Percentiles rank a stretch among this genome's conserved stretches.
Evolutionary conservation across 1,284 basidiomycete species (phyloP).

Genomic region (Mixia osmundae): DNA sequence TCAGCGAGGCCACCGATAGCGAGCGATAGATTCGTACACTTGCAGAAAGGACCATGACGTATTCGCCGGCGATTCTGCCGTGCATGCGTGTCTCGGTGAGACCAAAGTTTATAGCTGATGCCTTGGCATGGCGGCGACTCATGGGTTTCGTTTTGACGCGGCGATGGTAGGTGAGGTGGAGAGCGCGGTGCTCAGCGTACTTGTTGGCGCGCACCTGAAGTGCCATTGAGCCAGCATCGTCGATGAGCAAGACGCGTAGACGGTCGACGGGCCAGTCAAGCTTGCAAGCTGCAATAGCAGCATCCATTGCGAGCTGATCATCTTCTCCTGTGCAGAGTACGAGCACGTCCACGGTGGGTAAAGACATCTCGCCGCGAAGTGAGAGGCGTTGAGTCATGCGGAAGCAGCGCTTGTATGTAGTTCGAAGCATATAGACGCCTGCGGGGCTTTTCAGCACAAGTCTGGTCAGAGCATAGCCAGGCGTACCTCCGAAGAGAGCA

Average conservation of each 20-base stretch:
- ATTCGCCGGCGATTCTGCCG: slow-evolving; percentile 14
- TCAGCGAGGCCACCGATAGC: neutral
- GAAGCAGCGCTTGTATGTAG: neutral
- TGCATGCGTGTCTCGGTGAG: slow-evolving; percentile 15
- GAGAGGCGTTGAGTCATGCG: neutral
- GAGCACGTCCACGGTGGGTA: slow-evolving; percentile 17
- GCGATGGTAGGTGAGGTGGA: slow-evolving; percentile 17
- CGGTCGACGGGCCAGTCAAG: slow-evolving; percentile 19
- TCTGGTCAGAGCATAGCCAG: slow-evolving; percentile 6
- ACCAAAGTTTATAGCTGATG: slow-evolving; percentile 17
- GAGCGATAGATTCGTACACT: slow-evolving; percentile 9
- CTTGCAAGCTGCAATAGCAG: slow-evolving; percentile 15
- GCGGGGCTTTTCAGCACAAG: neutral
- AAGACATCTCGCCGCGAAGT: slow-evolving; percentile 15
- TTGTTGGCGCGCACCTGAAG: slow-evolving; percentile 11
- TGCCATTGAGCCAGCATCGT: slow-evolving; percentile 11
- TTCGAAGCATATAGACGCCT: neutral
- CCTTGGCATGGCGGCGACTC: slow-evolving; percentile 6
- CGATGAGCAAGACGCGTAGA: slow-evolving; percentile 18
- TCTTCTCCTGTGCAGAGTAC: slow-evolving; percentile 16
- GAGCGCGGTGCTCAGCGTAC: slow-evolving; percentile 15
- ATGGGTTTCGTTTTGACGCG: slow-evolving; percentile 7
- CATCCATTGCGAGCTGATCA: slow-evolving; percentile 16
- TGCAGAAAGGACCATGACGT: slow-evolving; percentile 16
- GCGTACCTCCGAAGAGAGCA: slow-evolving; percentile 6